These are phyloP conservation scores for Barbarea vulgaris DNA, from an alignment of 345 rosid genomes.

Conservation along the genomic window DNA sequence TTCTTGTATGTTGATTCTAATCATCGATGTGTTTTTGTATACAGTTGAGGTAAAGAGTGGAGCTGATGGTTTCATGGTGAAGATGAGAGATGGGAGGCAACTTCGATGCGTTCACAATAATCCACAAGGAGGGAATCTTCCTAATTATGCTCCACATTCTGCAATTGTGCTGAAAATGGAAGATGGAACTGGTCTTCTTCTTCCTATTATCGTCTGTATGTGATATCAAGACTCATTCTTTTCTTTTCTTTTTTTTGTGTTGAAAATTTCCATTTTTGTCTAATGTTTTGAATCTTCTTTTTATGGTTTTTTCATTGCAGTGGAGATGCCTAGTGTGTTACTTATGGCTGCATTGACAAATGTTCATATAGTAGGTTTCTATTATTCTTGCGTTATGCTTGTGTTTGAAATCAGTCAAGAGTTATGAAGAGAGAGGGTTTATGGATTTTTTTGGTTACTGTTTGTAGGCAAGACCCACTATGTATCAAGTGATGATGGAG, in stretches of 20 bases:
- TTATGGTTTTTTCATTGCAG: conserved; percentile 51
- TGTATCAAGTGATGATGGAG: conserved; percentile 87
- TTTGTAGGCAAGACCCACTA: conserved; percentile 88
- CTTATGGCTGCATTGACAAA: conserved; percentile 95
- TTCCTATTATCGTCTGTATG: conserved; percentile 93
- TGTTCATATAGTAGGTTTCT: conserved; percentile 71
- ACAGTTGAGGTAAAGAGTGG: conserved; percentile 93
- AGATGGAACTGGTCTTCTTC: conserved; percentile 96
- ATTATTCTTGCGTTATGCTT: background rate
- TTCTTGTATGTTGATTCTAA: background rate
- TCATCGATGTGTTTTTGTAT: conserved; percentile 6
- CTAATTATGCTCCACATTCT: conserved; percentile 84
- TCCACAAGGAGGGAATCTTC: conserved; percentile 79
- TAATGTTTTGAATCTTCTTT: background rate
- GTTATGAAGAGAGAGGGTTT: conserved; percentile 14
- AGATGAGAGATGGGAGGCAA: conserved; percentile 94
- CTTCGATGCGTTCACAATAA: conserved; percentile 82
- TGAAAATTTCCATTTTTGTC: background rate
- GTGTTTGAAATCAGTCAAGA: conserved; percentile 20
- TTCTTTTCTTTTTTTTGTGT: background rate
- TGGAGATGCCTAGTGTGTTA: conserved; percentile 95
- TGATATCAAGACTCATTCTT: conserved; percentile 27
- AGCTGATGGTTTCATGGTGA: conserved; percentile 81
- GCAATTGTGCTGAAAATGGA: conserved; percentile 97
- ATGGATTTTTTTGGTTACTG: conserved; percentile 24